Base-by-base conservation (phyloP, 139 green algal genomes). In the Medakamo hakoo region DNA sequence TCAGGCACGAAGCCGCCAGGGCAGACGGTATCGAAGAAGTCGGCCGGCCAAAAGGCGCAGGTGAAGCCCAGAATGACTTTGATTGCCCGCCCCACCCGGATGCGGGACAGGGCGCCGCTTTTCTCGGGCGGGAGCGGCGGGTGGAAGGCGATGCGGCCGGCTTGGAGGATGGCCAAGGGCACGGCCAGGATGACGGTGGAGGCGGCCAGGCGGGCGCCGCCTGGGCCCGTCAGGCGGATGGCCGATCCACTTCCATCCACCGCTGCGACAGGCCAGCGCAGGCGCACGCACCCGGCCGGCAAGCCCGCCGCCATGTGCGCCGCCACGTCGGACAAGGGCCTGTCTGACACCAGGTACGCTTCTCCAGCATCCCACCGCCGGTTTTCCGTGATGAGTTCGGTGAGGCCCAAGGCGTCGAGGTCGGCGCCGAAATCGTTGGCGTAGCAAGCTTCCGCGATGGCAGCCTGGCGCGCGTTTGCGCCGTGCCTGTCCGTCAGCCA, bases 1-100 rank as follows among this genome's bases (percentile, higher is more conserved):
- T 94, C 87, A 2, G 84, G 87, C 5, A 89, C 72, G 57, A 90
- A 90, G 30, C 57, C 66, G 58, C 80, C 76, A 0, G 78, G 73
- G 72, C 86, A 94, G 27, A 90, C 70, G 2, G 86, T 78, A 65
- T 92, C 86, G 58, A 90, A 94, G 66, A 94, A 76, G 52, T 73
- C 64, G 3, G 76, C 74, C 2, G 76, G 77, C 87, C 86, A 94
- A 74, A 94, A 86, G 20, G 64, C 71, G 3, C 73, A 20, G 2
- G 58, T 65, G 67, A 82, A 87, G n/a, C 61, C 72, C 26, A 82
- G 28, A 25, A 89, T 68, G 9, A 87, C 60, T 70, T 83, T 82
- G 58, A 76, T 59, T 4, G 73, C 81, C 30, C 84, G 88, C 55
- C 76, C 78, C 71, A 85, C 79, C 3, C 66, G 62, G 19, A 85